These are phyloP conservation scores for Malus asiatica DNA, from an alignment of 306 rosid genomes.

Conservation along the genomic window DNA sequence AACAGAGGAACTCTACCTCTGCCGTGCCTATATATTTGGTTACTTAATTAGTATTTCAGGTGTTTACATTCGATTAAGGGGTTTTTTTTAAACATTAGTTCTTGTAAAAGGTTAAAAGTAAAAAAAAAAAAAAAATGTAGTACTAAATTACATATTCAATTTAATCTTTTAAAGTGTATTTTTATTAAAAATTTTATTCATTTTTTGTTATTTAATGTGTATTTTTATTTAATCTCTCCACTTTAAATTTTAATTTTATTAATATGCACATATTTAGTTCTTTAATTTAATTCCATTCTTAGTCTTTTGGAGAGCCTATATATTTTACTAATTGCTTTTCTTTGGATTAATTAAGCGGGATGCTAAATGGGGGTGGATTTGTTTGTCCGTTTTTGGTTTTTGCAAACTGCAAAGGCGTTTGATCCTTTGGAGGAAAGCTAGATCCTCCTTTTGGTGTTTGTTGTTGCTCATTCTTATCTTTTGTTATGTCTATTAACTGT, in stretches of 20 bases:
- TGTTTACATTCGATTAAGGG: neutral
- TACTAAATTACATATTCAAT: no score
- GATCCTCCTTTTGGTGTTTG: conserved; percentile 35
- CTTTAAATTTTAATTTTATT: no score
- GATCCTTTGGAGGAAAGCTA: conserved; percentile 24
- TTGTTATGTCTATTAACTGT: neutral
- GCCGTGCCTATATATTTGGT: conserved; percentile 82
- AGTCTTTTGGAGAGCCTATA: neutral
- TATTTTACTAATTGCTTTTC: neutral
- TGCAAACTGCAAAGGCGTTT: conserved; percentile 10
- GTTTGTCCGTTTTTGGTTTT: neutral
- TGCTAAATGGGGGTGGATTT: neutral
- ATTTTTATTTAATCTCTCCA: no score
- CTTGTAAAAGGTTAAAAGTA: no score
- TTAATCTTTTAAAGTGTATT: no score
- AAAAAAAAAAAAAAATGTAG: no score
- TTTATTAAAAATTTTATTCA: no score
- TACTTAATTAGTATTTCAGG: conserved; percentile 20
- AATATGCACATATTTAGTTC: no score
- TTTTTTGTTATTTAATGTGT: no score
- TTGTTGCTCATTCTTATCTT: neutral
- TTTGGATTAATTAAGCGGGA: neutral
- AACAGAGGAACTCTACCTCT: conserved; percentile 59
- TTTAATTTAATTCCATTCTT: neutral
- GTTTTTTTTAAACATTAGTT: no score